A percentile compares a stretch with the other conserved stretches of the same genome.
phyloP scores from a whole-genome alignment of 345 rosid species.

The Acer saccharum region DNA sequence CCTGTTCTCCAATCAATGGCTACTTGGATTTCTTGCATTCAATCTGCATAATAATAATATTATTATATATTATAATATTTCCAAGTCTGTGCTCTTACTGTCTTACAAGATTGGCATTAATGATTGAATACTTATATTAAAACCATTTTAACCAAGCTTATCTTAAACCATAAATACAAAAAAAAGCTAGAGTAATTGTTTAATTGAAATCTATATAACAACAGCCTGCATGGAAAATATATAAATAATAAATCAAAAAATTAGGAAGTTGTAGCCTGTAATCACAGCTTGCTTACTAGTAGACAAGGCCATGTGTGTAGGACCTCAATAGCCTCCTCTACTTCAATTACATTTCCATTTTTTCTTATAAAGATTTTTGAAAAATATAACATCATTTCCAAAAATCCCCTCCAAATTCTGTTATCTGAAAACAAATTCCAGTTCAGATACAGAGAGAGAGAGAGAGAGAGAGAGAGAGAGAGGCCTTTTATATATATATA shows the following conservation, averaged over 20 bases:
- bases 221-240: background rate
- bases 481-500: conserved; percentile 4
- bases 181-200: conserved; percentile 9
- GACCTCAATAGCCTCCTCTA: conserved; percentile 52
- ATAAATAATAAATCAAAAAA: background rate
- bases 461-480: background rate
- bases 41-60: background rate
- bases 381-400: conserved; percentile 28
- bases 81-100: background rate
- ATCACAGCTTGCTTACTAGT: conserved; percentile 52
- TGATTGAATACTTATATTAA: conserved; percentile 31
- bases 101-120: conserved; percentile 24
- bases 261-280: conserved; percentile 31
- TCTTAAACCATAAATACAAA: conserved; percentile 25
- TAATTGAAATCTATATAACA: background rate
- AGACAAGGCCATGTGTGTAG: conserved; percentile 96
- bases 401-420: conserved; percentile 39
- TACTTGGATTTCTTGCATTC: conserved; percentile 7
- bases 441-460: background rate
- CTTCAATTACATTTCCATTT: conserved; percentile 7
- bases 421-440: conserved; percentile 41
- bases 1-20: background rate
- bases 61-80: background rate
- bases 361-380: background rate
- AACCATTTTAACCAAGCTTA: conserved; percentile 32